Percentiles rank a stretch among this genome's conserved stretches.
Evolutionary conservation across 768 basidiomycete genomes (phyloP).

Genomic region (Leccinum sublutescens): DNA sequence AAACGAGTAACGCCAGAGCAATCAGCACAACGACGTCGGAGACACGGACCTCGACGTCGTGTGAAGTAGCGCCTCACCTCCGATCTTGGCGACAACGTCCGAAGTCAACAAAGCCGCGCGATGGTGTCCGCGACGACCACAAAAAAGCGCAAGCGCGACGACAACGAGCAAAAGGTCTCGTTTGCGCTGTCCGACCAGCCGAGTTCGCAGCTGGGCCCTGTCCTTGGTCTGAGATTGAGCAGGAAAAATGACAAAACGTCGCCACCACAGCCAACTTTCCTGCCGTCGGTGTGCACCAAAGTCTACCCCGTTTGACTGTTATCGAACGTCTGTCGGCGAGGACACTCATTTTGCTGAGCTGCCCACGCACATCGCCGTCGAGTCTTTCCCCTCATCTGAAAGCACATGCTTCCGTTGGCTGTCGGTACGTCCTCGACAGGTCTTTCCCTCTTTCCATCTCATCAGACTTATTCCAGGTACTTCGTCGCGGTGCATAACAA

Average conservation of each 20-base stretch:
- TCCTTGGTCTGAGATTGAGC: conserved; percentile 41
- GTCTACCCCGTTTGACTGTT: conserved; percentile 61
- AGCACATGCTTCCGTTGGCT: conserved; percentile 53
- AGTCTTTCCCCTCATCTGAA: conserved; percentile 71
- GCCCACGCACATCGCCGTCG: conserved; percentile 61
- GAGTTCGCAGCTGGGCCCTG: conserved; percentile 44
- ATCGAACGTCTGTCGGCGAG: conserved; percentile 40
- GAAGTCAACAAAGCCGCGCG: conserved; percentile 13
- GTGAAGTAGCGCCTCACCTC: conserved; percentile 16
- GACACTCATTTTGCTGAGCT: conserved; percentile 33
- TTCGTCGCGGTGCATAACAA: conserved; percentile 82
- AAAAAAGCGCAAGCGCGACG: conserved; percentile 52
- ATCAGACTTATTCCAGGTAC: conserved; percentile 50
- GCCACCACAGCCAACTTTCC: conserved; percentile 58
- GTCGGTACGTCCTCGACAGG: conserved; percentile 51
- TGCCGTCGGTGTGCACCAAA: conserved; percentile 54
- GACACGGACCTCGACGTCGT: conserved; percentile 23
- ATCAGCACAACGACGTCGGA: conserved; percentile 3
- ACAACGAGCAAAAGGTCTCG: conserved; percentile 34
- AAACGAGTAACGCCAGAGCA: conserved; percentile 19
- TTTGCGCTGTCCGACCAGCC: conserved; percentile 38
- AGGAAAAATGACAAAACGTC: conserved; percentile 3
- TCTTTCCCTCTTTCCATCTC: conserved; percentile 3
- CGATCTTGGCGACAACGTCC: conserved; percentile 2
- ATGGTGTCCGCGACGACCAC: conserved; percentile 28